phyloP scores from a whole-genome alignment of 2,329 filamentous ascomycete genomes.

The Botrytis deweyae region DNA sequence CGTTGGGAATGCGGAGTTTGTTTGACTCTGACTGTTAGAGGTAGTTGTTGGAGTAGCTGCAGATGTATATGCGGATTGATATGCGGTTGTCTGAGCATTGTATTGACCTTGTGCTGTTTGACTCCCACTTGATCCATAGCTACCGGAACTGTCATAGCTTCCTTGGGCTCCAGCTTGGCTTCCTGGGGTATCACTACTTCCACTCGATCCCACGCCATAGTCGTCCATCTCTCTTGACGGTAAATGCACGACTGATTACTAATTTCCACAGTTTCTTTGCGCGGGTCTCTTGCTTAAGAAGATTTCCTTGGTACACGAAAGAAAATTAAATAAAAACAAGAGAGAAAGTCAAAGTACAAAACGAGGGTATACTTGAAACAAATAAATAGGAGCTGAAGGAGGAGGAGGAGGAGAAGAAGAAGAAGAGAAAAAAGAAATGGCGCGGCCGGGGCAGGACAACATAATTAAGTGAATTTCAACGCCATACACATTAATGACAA shows the following conservation, averaged over 20 bases:
- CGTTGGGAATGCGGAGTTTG: constrained; percentile 2
- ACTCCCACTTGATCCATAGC: constrained; percentile 1
- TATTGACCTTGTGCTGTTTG: not conserved
- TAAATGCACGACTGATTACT: not conserved
- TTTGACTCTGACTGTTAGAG: constrained; percentile 19
- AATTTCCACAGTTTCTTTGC: not conserved
- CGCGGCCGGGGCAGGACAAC: constrained; percentile 8
- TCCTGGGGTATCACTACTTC: not conserved
- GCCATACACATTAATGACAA: constrained; percentile 9
- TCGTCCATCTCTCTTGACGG: not conserved
- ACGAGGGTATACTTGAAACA: constrained; percentile 8
- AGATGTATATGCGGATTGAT: constrained; percentile 22
- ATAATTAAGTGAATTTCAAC: constrained; percentile 18
- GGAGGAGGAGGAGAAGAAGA: not conserved
- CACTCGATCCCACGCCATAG: not conserved
- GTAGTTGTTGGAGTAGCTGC: constrained; percentile 19
- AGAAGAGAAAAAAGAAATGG: not conserved
- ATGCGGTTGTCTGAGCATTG: not conserved
- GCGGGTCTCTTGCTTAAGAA: constrained; percentile 2
- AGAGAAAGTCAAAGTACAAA: not conserved
- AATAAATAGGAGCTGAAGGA: not conserved
- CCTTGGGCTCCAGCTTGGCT: not conserved
- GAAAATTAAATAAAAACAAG: not conserved
- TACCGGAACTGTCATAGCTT: not conserved
- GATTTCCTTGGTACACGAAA: not conserved